A percentile compares a stretch with the other conserved stretches of the same genome.
Conservation (phyloP, 441 rosid genomes). For the Hypseocharis bilobata region DNA sequence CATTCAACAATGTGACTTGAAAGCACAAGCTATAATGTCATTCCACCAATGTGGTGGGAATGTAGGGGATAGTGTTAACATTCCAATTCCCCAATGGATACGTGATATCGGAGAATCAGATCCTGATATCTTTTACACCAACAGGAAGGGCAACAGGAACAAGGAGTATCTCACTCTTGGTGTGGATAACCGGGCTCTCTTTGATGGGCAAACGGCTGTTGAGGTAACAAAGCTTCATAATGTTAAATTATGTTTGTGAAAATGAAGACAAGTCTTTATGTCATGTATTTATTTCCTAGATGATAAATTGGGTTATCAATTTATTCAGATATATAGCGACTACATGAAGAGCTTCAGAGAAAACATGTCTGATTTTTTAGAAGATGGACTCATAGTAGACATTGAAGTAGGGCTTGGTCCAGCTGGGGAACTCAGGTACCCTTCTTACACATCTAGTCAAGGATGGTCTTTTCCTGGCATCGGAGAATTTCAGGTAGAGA, state of each 20-base stretch:
- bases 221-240: conserved; percentile 34
- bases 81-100: conserved; percentile 65
- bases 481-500: conserved; percentile 88
- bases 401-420: conserved; percentile 81
- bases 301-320: neutral
- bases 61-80: conserved; percentile 53
- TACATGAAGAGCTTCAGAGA: conserved; percentile 73
- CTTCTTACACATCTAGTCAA: conserved; percentile 57
- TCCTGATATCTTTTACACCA: conserved; percentile 60
- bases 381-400: conserved; percentile 46
- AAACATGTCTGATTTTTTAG: conserved; percentile 57
- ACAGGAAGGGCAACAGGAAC: conserved; percentile 45
- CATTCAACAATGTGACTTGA: conserved; percentile 38
- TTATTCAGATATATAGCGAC: conserved; percentile 55
- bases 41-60: conserved; percentile 84
- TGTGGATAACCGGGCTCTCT: conserved; percentile 48
- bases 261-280: no score
- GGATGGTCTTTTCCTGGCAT: conserved; percentile 78
- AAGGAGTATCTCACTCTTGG: conserved; percentile 54
- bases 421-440: conserved; percentile 78
- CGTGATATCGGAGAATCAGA: conserved; percentile 41
- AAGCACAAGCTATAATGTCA: conserved; percentile 69
- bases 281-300: no score
- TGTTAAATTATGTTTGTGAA: no score
- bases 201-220: conserved; percentile 52